Base-by-base conservation (phyloP, 2,329 filamentous ascomycete species). In the Xylaria digitata region DNA sequence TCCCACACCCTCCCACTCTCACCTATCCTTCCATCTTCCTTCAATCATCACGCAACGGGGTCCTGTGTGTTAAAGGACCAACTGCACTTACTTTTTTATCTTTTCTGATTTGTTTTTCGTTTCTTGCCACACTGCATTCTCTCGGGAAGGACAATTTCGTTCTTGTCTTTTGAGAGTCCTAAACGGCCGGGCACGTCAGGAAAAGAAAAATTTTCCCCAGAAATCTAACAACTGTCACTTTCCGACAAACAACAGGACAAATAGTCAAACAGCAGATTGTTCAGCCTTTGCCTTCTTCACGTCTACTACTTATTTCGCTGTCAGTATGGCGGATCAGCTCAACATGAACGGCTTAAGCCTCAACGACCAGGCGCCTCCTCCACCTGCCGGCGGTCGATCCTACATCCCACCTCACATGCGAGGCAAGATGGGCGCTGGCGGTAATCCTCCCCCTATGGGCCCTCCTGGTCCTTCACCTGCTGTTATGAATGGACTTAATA, bases 391-490 rank as follows among this genome's bases (percentile, higher is more conserved):
- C 53, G 70, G 67, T 74, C 90, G 90, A 66, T 92, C 92, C 64
- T 96, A 96, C 85, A 94, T 96, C 73, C 92, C 92, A 72, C 92
- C 92, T 80, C 93, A 96, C 81, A 89, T 94, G 85, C 90, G 92
- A 78, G 83, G 82, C 75, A 87, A 87, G 79, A 80, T 83, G 75
- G 80, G 78, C 65, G 76, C 67, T 65, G 73, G 70, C 55, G 69
- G 69, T 63, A 72, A 72, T 65, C 67, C 69, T 65, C 67, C 69
- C 65, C 73, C 71, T 61, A 77, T 75, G 75, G 73, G 63, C 69
- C 66, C 71, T 52, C 72, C 76, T 65, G 78, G 77, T 59, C 73
- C 75, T 59, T 23, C 68, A 11, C 75, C 76, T 74, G 75, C 78
- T 61, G 78, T 75, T 40, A 82, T 84, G 74, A 80, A 79, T 70